phyloP scores from a whole-genome alignment of 1,284 basidiomycete species.

The Rhodotorula sp. region DNA sequence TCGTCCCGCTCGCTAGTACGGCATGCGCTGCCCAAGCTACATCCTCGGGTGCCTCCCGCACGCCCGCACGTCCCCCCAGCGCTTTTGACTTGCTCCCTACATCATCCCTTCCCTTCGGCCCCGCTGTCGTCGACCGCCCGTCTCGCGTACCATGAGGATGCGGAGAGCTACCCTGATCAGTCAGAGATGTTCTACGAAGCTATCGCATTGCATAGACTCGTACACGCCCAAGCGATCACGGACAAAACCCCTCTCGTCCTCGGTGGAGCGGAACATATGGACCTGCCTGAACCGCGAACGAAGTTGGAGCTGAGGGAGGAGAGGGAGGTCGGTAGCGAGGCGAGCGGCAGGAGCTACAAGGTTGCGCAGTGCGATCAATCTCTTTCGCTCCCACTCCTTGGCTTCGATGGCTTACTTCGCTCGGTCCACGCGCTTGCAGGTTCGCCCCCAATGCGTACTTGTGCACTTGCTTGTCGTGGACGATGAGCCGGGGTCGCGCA shows the following conservation, averaged over 20 bases:
- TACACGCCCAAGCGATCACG: background rate
- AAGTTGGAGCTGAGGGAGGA: background rate
- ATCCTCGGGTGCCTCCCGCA: background rate
- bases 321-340: background rate
- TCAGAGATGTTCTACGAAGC: too few species aligned
- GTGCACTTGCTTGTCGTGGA: constrained; percentile 50
- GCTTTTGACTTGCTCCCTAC: too few species aligned
- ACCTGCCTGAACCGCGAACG: background rate
- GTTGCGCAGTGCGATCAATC: background rate
- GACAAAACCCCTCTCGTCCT: background rate
- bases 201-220: too few species aligned
- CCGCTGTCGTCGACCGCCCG: too few species aligned
- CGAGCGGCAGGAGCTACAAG: constrained; percentile 2
- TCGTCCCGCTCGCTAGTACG: background rate
- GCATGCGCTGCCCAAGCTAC: background rate
- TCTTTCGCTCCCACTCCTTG: background rate
- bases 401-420: background rate
- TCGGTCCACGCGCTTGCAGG: background rate
- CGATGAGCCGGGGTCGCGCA: constrained; percentile 51
- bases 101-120: too few species aligned
- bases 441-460: constrained; percentile 57
- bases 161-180: too few species aligned
- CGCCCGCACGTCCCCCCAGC: background rate
- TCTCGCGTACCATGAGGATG: too few species aligned
- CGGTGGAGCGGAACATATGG: background rate